These are phyloP conservation scores for Neoascochyta sp. DNA, from an alignment of 2,329 filamentous ascomycete genomes.

Conservation along the genomic window DNA sequence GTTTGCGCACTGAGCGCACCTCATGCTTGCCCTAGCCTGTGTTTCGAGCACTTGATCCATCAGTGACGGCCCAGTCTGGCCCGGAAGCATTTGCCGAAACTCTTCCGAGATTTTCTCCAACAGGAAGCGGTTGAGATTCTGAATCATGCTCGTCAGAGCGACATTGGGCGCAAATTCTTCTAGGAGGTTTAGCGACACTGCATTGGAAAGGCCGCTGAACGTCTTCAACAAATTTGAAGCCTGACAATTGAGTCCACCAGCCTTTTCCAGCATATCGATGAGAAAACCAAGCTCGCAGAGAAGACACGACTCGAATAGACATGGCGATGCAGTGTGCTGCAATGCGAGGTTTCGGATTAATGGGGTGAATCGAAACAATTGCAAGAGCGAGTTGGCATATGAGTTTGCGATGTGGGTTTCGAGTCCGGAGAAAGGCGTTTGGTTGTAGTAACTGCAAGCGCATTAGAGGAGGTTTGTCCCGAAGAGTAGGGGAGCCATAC, in stretches of 20 bases:
- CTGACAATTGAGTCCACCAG: constrained; percentile 88
- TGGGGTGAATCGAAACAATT: constrained; percentile 88
- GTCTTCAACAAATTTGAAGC: constrained; percentile 92
- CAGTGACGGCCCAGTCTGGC: constrained; percentile 49
- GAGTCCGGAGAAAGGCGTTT: constrained; percentile 82
- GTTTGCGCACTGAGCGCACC: constrained; percentile 81
- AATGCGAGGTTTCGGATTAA: constrained; percentile 82
- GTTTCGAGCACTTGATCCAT: constrained; percentile 75
- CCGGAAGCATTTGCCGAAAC: constrained; percentile 63
- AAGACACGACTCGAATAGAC: constrained; percentile 76
- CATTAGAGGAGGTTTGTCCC: constrained; percentile 10
- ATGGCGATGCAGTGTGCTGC: constrained; percentile 82
- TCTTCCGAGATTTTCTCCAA: constrained; percentile 77
- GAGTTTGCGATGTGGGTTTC: constrained; percentile 97
- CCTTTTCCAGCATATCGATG: constrained; percentile 97
- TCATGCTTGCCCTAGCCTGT: constrained; percentile 67
- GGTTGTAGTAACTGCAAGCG: constrained; percentile 76
- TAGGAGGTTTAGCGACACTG: constrained; percentile 70
- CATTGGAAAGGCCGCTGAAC: constrained; percentile 77
- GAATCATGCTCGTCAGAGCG: constrained; percentile 75
- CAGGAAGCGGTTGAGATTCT: constrained; percentile 80
- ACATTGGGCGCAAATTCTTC: constrained; percentile 76
- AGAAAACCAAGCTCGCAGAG: constrained; percentile 93
- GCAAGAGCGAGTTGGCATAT: constrained; percentile 87
- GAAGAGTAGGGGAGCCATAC: constrained; percentile 44